phyloP scores from a whole-genome alignment of 306 rosid genomes.

The Rubus idaeus region DNA sequence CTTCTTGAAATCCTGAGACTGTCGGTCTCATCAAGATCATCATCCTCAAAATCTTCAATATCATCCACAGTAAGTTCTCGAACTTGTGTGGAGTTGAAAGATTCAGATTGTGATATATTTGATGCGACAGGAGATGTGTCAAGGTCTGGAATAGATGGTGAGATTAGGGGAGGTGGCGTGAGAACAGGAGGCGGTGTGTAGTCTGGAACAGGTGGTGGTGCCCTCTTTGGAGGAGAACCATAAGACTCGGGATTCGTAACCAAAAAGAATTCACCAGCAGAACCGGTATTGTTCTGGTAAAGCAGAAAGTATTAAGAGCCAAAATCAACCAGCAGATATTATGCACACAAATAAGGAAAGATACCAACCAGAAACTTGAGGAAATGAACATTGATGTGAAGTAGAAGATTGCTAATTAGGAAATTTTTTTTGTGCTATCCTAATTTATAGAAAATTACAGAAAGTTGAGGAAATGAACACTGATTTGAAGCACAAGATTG shows the following conservation, averaged over 20 bases:
- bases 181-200: slow-evolving; percentile 33
- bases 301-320: slow-evolving; percentile 38
- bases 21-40: slow-evolving; percentile 43
- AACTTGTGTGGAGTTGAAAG: slow-evolving; percentile 71
- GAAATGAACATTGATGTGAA: background rate
- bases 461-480: background rate
- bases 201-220: slow-evolving; percentile 77
- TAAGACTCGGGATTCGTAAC: slow-evolving; percentile 72
- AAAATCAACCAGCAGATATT: slow-evolving; percentile 28
- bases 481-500: slow-evolving; percentile 22
- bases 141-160: slow-evolving; percentile 43
- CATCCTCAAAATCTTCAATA: slow-evolving; percentile 93
- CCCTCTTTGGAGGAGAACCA: slow-evolving; percentile 91
- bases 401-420: slow-evolving; percentile 15
- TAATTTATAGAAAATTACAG: background rate
- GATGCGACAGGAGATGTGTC: slow-evolving; percentile 52
- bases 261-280: slow-evolving; percentile 82
- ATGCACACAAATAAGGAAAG: slow-evolving; percentile 1
- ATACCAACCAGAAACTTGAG: slow-evolving; percentile 5
- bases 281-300: slow-evolving; percentile 78
- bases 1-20: slow-evolving; percentile 58
- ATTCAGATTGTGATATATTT: slow-evolving; percentile 69
- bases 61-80: slow-evolving; percentile 89
- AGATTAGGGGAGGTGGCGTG: slow-evolving; percentile 40
- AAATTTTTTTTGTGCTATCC: background rate